Evolutionary conservation across 352 stramenopile species (phyloP).

Genomic region (Globisporangium cederbergense): DNA sequence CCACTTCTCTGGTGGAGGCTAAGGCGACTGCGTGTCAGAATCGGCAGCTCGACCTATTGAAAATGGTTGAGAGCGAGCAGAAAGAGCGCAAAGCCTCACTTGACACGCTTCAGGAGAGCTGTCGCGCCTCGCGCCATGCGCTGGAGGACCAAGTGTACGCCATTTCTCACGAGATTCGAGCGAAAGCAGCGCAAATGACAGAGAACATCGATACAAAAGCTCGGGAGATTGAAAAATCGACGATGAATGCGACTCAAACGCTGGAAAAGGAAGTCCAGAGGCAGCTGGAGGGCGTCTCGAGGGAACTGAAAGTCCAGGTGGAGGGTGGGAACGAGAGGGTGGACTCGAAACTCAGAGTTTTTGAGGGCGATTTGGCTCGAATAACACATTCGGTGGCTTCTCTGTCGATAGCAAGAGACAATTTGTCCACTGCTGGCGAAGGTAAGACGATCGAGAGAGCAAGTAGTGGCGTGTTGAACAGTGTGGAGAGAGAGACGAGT

Average conservation of each 20-base stretch:
- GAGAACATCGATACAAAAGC: constrained; percentile 34
- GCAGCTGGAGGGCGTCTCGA: constrained; percentile 8
- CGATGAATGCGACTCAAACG: constrained; percentile 10
- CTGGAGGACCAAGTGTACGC: constrained; percentile 51
- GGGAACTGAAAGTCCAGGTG: constrained; percentile 8
- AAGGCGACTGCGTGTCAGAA: constrained; percentile 24
- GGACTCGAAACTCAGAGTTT: neutral
- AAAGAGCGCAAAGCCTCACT: constrained; percentile 40
- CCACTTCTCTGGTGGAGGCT: constrained; percentile 22
- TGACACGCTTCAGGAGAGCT: constrained; percentile 35
- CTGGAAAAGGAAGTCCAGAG: constrained; percentile 16
- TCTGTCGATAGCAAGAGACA: neutral
- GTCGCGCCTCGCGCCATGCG: constrained; percentile 39
- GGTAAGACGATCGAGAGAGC: neutral
- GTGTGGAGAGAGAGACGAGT: constrained; percentile 27
- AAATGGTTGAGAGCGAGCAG: constrained; percentile 41
- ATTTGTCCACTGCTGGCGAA: neutral
- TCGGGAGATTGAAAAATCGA: constrained; percentile 28
- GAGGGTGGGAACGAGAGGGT: neutral
- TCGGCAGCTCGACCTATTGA: constrained; percentile 29
- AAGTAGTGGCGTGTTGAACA: no score
- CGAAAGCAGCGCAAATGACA: constrained; percentile 24
- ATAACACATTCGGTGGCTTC: neutral
- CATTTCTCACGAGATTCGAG: constrained; percentile 34
- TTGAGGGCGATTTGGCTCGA: constrained; percentile 8